These are phyloP conservation scores for Leccinum obscurum DNA, from an alignment of 768 basidiomycete genomes.

Conservation along the genomic window DNA sequence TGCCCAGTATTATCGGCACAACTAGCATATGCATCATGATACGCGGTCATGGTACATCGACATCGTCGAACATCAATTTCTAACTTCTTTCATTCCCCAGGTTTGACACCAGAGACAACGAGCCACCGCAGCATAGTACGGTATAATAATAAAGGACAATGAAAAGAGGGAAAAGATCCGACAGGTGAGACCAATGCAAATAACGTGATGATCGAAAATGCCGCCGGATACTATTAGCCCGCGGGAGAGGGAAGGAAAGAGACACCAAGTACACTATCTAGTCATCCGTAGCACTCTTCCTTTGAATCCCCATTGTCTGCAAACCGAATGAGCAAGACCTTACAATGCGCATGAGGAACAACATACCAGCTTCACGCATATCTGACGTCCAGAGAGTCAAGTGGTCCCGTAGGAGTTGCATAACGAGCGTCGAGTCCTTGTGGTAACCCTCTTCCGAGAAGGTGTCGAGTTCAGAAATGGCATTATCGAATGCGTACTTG, in stretches of 20 bases:
- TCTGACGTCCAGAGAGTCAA: conserved; percentile 98
- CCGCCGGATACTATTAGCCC: conserved; percentile 14
- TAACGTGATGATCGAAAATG: conserved; percentile 29
- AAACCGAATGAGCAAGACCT: conserved; percentile 14
- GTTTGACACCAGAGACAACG: conserved; percentile 31
- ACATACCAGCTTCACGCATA: conserved; percentile 89
- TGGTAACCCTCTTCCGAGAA: conserved; percentile 93
- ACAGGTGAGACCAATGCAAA: conserved; percentile 31
- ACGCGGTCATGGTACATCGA: too few species aligned
- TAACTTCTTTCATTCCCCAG: conserved; percentile 34
- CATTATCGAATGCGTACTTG: conserved; percentile 99
- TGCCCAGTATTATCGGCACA: conserved; percentile 16
- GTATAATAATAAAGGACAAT: conserved; percentile 36
- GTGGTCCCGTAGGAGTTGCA: conserved; percentile 97
- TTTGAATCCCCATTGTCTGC: conserved; percentile 74
- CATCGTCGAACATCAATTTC: conserved; percentile 12
- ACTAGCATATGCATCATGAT: too few species aligned
- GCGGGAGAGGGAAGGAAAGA: conserved; percentile 15
- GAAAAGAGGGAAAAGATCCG: conserved; percentile 31
- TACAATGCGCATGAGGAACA: background rate
- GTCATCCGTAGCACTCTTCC: conserved; percentile 72
- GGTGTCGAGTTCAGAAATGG: conserved; percentile 98
- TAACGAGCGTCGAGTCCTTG: conserved; percentile 98
- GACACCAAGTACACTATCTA: conserved; percentile 29
- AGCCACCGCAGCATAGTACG: conserved; percentile 35